Percentiles rank a stretch among this genome's conserved stretches.
Conservation (phyloP, 129 eudicot species). For the Lactuca sativa region DNA sequence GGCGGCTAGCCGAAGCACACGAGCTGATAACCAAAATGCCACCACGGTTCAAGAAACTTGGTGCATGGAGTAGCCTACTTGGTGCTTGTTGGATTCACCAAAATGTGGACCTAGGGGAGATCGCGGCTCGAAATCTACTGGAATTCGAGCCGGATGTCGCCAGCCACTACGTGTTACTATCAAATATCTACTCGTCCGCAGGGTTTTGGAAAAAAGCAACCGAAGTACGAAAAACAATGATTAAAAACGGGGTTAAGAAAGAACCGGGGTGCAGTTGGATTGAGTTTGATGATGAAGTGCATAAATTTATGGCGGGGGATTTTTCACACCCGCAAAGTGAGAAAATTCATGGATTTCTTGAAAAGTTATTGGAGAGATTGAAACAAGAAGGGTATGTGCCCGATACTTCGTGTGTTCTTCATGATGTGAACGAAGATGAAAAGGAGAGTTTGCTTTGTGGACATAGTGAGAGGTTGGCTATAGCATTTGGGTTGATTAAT, state of each 20-base stretch:
- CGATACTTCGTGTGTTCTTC: slow-evolving; percentile 82
- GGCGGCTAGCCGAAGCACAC: slow-evolving; percentile 64
- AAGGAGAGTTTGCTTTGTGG: slow-evolving; percentile 75
- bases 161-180: slow-evolving; percentile 73
- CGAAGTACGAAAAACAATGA: slow-evolving; percentile 61
- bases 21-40: slow-evolving; percentile 56
- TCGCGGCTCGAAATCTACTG: slow-evolving; percentile 56
- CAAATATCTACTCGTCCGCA: slow-evolving; percentile 71
- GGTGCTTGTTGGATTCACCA: slow-evolving; percentile 84
- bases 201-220: slow-evolving; percentile 81
- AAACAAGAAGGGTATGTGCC: slow-evolving; percentile 77
- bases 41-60: slow-evolving; percentile 39
- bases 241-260: slow-evolving; percentile 61
- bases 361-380: slow-evolving; percentile 50
- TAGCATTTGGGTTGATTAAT: slow-evolving; percentile 78
- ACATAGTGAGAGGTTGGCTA: slow-evolving; percentile 77
- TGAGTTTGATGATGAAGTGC: slow-evolving; percentile 66
- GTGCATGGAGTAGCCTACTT: slow-evolving; percentile 85
- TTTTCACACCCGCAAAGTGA: slow-evolving; percentile 64
- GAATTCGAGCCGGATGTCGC: slow-evolving; percentile 69
- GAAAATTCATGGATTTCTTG: slow-evolving; percentile 51
- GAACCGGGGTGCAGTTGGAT: slow-evolving; percentile 95
- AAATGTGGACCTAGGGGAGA: slow-evolving; percentile 70
- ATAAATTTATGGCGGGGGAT: slow-evolving; percentile 70
- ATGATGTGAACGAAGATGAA: slow-evolving; percentile 70